A percentile compares a stretch with the other conserved stretches of the same genome.
These are phyloP conservation scores for Solanum chacoense DNA, from an alignment of 305 asterid species.

Conservation along the genomic window DNA sequence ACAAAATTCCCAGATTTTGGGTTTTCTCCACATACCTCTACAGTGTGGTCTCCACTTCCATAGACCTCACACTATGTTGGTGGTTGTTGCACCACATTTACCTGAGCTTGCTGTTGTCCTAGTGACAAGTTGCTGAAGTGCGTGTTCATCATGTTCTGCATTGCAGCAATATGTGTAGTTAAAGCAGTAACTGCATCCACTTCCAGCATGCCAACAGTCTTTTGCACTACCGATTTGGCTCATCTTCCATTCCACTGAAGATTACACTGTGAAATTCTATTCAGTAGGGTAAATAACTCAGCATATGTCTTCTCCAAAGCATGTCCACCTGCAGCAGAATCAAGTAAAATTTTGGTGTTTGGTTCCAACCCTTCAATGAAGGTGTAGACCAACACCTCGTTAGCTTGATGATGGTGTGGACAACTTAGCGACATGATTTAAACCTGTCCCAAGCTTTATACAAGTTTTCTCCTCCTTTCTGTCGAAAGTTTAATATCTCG, in stretches of 20 bases:
- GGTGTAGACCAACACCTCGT: background rate
- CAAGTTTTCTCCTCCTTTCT: background rate
- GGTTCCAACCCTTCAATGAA: background rate
- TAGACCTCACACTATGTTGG: background rate
- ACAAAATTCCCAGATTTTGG: background rate
- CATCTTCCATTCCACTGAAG: background rate
- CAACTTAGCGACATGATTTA: background rate
- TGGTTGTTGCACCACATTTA: background rate
- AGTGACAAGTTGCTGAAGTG: background rate
- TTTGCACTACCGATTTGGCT: background rate
- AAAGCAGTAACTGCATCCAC: background rate
- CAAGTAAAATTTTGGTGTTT: background rate
- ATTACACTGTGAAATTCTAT: too few relatives aligned
- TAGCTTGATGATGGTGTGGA: background rate
- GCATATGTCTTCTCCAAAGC: background rate
- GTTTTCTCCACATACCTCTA: background rate
- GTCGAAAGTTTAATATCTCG: background rate
- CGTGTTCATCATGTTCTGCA: background rate
- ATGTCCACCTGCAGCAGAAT: background rate
- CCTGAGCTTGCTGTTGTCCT: background rate
- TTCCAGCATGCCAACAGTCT: too few relatives aligned
- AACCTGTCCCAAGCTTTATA: background rate
- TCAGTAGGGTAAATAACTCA: too few relatives aligned
- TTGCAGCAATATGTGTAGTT: background rate
- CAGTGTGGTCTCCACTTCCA: background rate